Evolutionary conservation across 768 basidiomycete species (phyloP), one percentile per base, ranked within the genome.

Genomic region (Trametopsis cervina): DNA sequence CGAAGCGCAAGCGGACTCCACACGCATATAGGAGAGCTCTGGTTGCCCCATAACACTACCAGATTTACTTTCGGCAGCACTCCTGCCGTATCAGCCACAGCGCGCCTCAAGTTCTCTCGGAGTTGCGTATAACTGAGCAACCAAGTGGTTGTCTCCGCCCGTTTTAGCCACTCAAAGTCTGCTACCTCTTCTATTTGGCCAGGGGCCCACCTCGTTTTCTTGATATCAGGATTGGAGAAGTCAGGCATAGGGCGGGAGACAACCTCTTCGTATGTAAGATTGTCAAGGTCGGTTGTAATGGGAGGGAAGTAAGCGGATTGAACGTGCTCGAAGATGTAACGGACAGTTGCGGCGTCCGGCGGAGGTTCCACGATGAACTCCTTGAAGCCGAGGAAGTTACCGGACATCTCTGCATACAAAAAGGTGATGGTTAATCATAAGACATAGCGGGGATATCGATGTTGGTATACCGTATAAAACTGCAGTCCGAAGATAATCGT

Each of bases 1-100:
- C 33, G 48, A 48, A 17, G 46, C 48, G 21, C 29, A 52, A 29
- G 55, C 22, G 27, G 40, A 29, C 13, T 48, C n/a, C n/a, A n/a
- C n/a, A n/a, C 47, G 7, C 42, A 20, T 27, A 49, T 42, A n/a
- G 26, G n/a, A n/a, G n/a, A n/a, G n/a, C n/a, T 44, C 44, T 25
- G 29, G 29, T 56, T 46, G 38, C 51, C 52, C 47, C 52, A 56
- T 24, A 49, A 42, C 5, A 35, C 22, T 10, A 56, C 36, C 22
- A 37, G 27, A 5, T 44, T 46, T 29, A 47, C 46, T n/a, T 40
- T 35, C 40, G 27, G 39, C 48, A 24, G 36, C 2, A 49, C 37
- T 12, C 53, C 52, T 1, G 21, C 17, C 7, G 50, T 38, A 27
- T 49, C 47, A 26, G 22, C 47, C n/a, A 53, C 44, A 24, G 53